These are phyloP conservation scores for Ascobolus immersus DNA, from an alignment of 495 filamentous ascomycete genomes.

Conservation along the genomic window DNA sequence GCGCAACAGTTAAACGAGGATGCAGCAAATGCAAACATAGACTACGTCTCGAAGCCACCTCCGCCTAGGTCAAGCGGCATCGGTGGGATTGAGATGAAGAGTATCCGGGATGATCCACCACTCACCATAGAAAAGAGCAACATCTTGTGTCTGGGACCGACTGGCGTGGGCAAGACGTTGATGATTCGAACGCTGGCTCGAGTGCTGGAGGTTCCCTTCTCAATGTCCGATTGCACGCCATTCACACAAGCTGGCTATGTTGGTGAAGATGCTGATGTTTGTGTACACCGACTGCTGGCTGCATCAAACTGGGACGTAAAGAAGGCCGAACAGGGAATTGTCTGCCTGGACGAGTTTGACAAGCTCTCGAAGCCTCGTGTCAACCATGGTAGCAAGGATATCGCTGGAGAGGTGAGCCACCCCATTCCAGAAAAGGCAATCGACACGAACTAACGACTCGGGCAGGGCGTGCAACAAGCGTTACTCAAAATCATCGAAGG, in stretches of 20 bases:
- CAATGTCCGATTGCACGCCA: slow-evolving; percentile 89
- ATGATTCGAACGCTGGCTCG: slow-evolving; percentile 54
- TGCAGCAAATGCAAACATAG: too few relatives aligned
- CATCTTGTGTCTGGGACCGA: slow-evolving; percentile 72
- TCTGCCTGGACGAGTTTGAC: slow-evolving; percentile 88
- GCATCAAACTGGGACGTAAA: slow-evolving; percentile 76
- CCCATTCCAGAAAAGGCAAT: slow-evolving; percentile 10
- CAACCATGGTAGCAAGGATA: slow-evolving; percentile 29
- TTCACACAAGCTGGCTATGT: slow-evolving; percentile 97
- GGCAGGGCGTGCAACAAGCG: slow-evolving; percentile 72
- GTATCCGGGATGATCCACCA: slow-evolving; percentile 30
- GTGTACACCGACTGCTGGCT: slow-evolving; percentile 67
- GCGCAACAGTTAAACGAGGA: too few relatives aligned
- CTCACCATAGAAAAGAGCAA: slow-evolving; percentile 89
- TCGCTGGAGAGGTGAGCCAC: slow-evolving; percentile 12
- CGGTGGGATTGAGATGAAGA: slow-evolving; percentile 23
- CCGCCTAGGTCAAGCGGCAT: too few relatives aligned
- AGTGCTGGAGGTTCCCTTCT: slow-evolving; percentile 77
- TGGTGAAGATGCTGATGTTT: slow-evolving; percentile 82
- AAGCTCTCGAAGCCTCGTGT: slow-evolving; percentile 63
- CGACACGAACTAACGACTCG: background rate
- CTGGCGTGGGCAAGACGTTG: slow-evolving; percentile 87
- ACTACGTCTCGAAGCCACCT: too few relatives aligned
- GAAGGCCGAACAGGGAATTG: slow-evolving; percentile 61
- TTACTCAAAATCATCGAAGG: slow-evolving; percentile 90